These are phyloP conservation scores for Coix lacrymajobi DNA, from an alignment of 176 grass and related monocot species.

Conservation along the genomic window DNA sequence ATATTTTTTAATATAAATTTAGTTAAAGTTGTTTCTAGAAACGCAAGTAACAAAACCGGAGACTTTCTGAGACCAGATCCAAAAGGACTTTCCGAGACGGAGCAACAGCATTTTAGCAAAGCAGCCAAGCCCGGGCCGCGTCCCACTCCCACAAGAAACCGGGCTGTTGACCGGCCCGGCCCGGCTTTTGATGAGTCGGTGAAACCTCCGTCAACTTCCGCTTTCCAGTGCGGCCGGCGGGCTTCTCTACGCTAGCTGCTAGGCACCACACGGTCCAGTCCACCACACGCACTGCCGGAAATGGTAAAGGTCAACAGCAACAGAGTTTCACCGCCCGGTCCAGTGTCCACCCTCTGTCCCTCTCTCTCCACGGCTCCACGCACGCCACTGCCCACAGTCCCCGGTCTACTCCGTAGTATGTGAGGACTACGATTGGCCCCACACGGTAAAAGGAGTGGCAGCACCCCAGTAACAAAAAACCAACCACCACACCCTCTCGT, in stretches of 20 bases:
- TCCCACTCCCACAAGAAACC: background rate
- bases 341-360: background rate
- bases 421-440: background rate
- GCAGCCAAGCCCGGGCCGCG: background rate
- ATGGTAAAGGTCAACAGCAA: slow-evolving; percentile 36
- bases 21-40: too few relatives aligned
- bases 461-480: background rate
- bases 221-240: background rate
- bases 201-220: background rate
- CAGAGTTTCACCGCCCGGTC: slow-evolving; percentile 2
- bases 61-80: too few relatives aligned
- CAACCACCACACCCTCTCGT: background rate
- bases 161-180: background rate
- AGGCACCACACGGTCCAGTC: background rate
- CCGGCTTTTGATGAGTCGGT: background rate
- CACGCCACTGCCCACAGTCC: background rate
- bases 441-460: background rate
- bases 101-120: too few relatives aligned
- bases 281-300: slow-evolving; percentile 1
- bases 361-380: too few relatives aligned
- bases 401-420: too few relatives aligned
- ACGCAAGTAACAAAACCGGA: too few relatives aligned
- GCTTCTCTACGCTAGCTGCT: background rate
- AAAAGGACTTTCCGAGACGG: too few relatives aligned
- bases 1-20: too few relatives aligned